phyloP scores from a whole-genome alignment of 352 stramenopile species.

The Phytopythium sindhum region DNA sequence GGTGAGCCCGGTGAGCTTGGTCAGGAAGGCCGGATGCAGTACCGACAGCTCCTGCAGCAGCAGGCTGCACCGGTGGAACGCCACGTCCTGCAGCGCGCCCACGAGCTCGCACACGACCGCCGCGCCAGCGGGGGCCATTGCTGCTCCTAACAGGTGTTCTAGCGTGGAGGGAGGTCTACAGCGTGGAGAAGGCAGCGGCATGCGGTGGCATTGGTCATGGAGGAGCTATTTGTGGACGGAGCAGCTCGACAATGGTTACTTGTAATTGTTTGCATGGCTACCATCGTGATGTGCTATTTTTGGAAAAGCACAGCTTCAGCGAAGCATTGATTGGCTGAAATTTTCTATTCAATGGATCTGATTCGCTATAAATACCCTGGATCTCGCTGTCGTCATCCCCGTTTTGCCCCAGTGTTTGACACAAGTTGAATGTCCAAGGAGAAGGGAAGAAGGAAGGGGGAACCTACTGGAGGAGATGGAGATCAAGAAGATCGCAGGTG shows the following conservation, averaged over 20 bases:
- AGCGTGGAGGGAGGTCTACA: background rate
- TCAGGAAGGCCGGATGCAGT: slow-evolving; percentile 45
- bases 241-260: background rate
- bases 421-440: slow-evolving; percentile 1
- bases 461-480: background rate
- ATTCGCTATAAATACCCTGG: background rate
- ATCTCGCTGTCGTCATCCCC: too few relatives aligned
- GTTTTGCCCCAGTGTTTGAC: background rate
- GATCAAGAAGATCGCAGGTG: background rate
- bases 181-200: background rate
- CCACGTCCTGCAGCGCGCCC: slow-evolving; percentile 45
- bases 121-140: background rate
- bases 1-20: slow-evolving; percentile 40
- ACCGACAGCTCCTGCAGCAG: slow-evolving; percentile 58
- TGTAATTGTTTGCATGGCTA: background rate
- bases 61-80: slow-evolving; percentile 59
- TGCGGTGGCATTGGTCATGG: background rate
- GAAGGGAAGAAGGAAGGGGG: background rate
- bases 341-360: background rate
- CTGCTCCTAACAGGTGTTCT: background rate
- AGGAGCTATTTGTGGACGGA: background rate
- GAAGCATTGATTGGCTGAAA: background rate
- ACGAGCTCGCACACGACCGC: slow-evolving; percentile 43
- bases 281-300: background rate
- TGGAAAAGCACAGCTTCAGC: background rate